Evolutionary conservation across 78 protist species (phyloP), one percentile per base, ranked within the genome.

Genomic region (Dictyostelium citrinum): DNA sequence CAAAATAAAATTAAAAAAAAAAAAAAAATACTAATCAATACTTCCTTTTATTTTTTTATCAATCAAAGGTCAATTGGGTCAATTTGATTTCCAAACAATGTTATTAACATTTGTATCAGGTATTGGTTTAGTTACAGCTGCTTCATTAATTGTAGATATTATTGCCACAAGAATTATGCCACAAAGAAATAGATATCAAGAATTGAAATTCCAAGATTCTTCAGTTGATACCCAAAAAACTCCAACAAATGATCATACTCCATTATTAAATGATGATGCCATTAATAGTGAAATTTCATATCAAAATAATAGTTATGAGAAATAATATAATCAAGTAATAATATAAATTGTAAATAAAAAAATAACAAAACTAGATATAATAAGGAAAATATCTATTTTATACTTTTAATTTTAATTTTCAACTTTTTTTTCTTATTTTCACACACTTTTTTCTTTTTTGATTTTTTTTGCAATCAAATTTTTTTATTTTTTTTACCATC

Each of bases 71-170:
- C 83, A 64, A 79, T n/a, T 90, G 1, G 95, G 95, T 60, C 71
- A 79, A 90, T 90, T 90, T 27, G 95, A 90, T 80, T 90, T 90
- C 71, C 95, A 90, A 75, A 75, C 83, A 2, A 61, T 61, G 58
- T 27, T 86, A 17, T 31, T 86, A 12, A 86, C 92, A 39, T 75
- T 90, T 68, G 95, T 79, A 12, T 79, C 86, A 29, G 95, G 95
- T 90, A 72, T 79, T 58, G 95, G 95, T 80, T 43, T 90, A 24
- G 64, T 90, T 2, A 75, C 95, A 37, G 86, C 81, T 3, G 81
- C 95, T 33, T 78, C 95, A 4, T 16, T 90, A 17, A 29, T 90
- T 41, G 95, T 90, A 7, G 95, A 90, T 90, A 6, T 79, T 31
- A 51, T 90, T 1, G 95, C 95, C 14, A 43, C 81, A 0, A 49